Conservation (phyloP, 768 basidiomycete species). For the Aureoboletus auriporus region DNA sequence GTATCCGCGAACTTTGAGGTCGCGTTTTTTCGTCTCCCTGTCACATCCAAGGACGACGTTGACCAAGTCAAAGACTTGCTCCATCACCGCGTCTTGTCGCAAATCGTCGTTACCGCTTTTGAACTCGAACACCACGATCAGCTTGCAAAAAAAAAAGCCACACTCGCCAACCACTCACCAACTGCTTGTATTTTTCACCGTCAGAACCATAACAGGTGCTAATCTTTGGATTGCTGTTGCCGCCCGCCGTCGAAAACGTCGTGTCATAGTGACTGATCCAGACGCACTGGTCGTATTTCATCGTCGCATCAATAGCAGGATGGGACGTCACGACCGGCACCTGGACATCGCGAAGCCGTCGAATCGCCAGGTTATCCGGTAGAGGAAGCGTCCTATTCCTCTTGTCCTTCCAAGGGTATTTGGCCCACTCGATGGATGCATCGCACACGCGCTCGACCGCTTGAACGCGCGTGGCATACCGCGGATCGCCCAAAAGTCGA, state of each 20-base stretch:
- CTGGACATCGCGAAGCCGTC: conserved; percentile 45
- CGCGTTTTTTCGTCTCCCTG: conserved; percentile 68
- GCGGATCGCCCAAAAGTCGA: conserved; percentile 44
- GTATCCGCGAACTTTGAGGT: conserved; percentile 76
- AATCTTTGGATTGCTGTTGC: conserved; percentile 82
- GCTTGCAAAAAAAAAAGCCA: neutral
- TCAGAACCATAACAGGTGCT: conserved; percentile 62
- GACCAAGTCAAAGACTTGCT: conserved; percentile 91
- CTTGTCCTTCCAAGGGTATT: conserved; percentile 41
- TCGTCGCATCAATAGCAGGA: conserved; percentile 64
- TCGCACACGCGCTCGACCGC: conserved; percentile 59
- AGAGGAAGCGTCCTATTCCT: conserved; percentile 34
- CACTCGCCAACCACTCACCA: conserved; percentile 48
- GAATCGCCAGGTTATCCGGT: conserved; percentile 44
- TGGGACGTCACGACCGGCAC: conserved; percentile 85
- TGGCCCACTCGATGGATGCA: conserved; percentile 74
- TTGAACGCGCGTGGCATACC: conserved; percentile 36
- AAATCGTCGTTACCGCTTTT: conserved; percentile 91
- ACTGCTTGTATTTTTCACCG: conserved; percentile 65
- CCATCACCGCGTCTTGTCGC: conserved; percentile 98
- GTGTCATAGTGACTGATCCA: conserved; percentile 62
- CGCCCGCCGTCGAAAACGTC: conserved; percentile 65
- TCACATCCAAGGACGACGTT: conserved; percentile 75
- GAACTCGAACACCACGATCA: conserved; percentile 50
- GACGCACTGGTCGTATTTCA: conserved; percentile 65